phyloP scores from a whole-genome alignment of 2,329 filamentous ascomycete species.

The Trichoderma sp. region DNA sequence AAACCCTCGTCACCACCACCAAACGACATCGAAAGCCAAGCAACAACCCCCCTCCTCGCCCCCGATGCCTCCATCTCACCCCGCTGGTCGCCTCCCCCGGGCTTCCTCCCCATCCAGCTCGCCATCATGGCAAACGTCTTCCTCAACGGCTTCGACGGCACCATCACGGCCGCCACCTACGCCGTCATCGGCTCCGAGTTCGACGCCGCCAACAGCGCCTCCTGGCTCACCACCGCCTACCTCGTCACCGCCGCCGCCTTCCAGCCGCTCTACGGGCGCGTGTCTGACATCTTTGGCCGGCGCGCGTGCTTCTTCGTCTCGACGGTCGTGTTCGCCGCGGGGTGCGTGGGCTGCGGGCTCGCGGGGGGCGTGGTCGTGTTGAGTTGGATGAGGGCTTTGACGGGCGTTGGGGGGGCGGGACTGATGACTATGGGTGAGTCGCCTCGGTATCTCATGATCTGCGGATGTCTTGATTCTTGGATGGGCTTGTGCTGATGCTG shows the following conservation, averaged over 20 bases:
- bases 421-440: constrained; percentile 64
- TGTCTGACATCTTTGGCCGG: constrained; percentile 71
- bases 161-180: constrained; percentile 73
- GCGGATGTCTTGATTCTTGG: too few relatives aligned
- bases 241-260: constrained; percentile 72
- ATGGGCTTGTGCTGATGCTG: background rate
- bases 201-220: constrained; percentile 69
- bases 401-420: constrained; percentile 70
- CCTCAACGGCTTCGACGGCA: constrained; percentile 69
- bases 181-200: constrained; percentile 76
- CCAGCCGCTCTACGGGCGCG: constrained; percentile 69
- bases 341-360: constrained; percentile 66
- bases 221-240: constrained; percentile 75
- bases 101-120: constrained; percentile 61
- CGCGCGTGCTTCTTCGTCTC: constrained; percentile 66
- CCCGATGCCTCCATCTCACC: constrained; percentile 27
- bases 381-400: constrained; percentile 66
- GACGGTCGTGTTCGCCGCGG: constrained; percentile 61
- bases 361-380: constrained; percentile 61
- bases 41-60: constrained; percentile 32
- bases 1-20: background rate
- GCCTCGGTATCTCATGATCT: background rate
- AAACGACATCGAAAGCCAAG: background rate
- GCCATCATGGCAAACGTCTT: constrained; percentile 64
- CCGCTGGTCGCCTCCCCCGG: constrained; percentile 51